These are phyloP conservation scores for Nakazawaea wyomingensis DNA, from an alignment of 805 yeast genomes.

Conservation along the genomic window DNA sequence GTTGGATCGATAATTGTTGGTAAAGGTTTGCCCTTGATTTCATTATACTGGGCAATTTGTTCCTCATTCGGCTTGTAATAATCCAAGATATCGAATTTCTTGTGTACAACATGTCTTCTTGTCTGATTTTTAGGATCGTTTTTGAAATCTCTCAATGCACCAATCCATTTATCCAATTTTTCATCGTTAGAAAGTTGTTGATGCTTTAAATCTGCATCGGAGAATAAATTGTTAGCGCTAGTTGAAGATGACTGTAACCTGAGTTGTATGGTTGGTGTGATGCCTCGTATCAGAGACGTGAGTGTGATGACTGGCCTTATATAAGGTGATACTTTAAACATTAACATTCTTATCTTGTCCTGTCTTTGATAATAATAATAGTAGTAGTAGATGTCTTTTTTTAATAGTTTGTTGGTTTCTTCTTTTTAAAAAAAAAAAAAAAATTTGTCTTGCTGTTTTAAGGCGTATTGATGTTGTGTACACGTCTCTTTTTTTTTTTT, in stretches of 20 bases:
- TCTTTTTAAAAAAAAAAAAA: too few species aligned
- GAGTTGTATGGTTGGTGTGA: not conserved
- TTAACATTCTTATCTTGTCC: too few species aligned
- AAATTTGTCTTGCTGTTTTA: too few species aligned
- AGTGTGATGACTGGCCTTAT: too few species aligned
- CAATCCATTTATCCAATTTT: constrained; percentile 24
- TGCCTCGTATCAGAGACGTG: not conserved
- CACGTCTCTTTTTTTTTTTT: too few species aligned
- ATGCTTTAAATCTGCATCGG: constrained; percentile 8
- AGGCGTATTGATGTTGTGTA: too few species aligned
- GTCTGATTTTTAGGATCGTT: constrained; percentile 17
- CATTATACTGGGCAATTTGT: constrained; percentile 55
- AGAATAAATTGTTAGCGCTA: not conserved
- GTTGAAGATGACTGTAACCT: constrained; percentile 5
- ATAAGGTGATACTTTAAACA: too few species aligned
- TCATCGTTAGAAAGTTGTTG: constrained; percentile 16
- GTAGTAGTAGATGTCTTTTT: too few species aligned
- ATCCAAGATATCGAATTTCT: constrained; percentile 11
- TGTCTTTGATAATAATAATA: too few species aligned
- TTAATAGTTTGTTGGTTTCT: too few species aligned
- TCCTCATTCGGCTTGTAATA: constrained; percentile 51
- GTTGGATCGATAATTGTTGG: constrained; percentile 67
- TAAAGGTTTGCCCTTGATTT: constrained; percentile 41
- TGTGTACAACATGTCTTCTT: constrained; percentile 2
- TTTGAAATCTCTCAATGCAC: constrained; percentile 24